These are phyloP conservation scores for Geosmithia flava DNA, from an alignment of 2,329 filamentous ascomycete genomes.

Conservation along the genomic window DNA sequence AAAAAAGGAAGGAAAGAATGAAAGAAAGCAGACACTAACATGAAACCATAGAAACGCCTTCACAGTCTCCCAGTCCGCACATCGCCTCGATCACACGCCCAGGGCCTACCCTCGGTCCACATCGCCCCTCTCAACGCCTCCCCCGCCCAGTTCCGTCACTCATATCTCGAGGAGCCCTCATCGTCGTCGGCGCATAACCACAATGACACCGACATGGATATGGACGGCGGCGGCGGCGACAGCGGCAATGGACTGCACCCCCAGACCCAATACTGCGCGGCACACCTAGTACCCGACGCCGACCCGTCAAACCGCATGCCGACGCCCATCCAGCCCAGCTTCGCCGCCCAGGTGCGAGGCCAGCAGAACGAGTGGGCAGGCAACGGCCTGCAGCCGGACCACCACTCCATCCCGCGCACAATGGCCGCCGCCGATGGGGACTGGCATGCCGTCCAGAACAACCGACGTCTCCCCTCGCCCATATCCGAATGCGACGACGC, in stretches of 20 bases:
- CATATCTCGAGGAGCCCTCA: slow-evolving; percentile 19
- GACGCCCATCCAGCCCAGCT: slow-evolving; percentile 46
- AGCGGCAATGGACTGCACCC: background rate
- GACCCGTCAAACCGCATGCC: slow-evolving; percentile 31
- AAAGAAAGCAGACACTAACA: background rate
- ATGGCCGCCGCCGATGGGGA: slow-evolving; percentile 26
- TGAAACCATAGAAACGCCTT: slow-evolving; percentile 34
- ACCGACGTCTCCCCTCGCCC: slow-evolving; percentile 44
- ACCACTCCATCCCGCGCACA: slow-evolving; percentile 34
- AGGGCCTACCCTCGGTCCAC: slow-evolving; percentile 14
- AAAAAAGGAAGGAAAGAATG: background rate
- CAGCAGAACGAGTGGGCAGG: slow-evolving; percentile 30
- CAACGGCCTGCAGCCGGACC: slow-evolving; percentile 11
- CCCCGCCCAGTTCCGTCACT: slow-evolving; percentile 14
- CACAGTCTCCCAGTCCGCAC: slow-evolving; percentile 38
- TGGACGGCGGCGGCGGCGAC: slow-evolving; percentile 22
- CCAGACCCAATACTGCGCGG: background rate
- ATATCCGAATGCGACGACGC: slow-evolving; percentile 43
- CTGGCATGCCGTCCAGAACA: slow-evolving; percentile 41
- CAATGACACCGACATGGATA: slow-evolving; percentile 34
- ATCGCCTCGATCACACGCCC: slow-evolving; percentile 20
- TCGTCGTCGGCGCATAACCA: slow-evolving; percentile 7
- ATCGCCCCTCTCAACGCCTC: slow-evolving; percentile 25
- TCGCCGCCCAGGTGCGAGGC: slow-evolving; percentile 42
- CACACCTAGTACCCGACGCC: slow-evolving; percentile 5